These are phyloP conservation scores for Vitellaria paradoxa DNA, from an alignment of 179 eudicot species.

Conservation along the genomic window DNA sequence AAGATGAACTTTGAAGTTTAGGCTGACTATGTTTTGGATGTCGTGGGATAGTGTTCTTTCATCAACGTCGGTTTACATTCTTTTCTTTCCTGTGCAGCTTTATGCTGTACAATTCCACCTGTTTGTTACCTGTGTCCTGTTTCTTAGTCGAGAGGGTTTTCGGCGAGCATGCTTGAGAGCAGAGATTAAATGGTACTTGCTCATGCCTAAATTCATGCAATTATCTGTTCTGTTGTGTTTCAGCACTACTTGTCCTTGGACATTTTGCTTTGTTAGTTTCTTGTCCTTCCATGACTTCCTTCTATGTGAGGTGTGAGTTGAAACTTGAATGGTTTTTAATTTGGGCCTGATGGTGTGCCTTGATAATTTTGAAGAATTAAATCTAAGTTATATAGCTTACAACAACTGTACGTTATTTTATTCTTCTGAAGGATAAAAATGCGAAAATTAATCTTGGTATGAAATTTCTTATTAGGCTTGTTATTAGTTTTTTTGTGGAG, in stretches of 20 bases:
- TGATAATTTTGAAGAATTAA: neutral
- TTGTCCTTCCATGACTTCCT: neutral
- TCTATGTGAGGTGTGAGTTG: neutral
- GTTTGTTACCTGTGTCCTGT: slow-evolving; percentile 81
- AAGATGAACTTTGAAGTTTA: neutral
- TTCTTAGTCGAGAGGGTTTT: slow-evolving; percentile 97
- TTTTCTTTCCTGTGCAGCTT: slow-evolving; percentile 47
- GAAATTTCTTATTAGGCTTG: neutral
- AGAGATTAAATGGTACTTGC: slow-evolving; percentile 60
- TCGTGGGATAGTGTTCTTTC: slow-evolving; percentile 2
- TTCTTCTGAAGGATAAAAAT: neutral
- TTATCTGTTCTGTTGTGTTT: neutral
- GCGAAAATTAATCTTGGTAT: neutral
- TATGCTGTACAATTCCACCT: slow-evolving; percentile 97
- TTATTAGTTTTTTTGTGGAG: neutral
- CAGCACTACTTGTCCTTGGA: neutral
- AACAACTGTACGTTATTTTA: neutral
- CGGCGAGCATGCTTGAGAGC: slow-evolving; percentile 97
- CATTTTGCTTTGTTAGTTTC: neutral
- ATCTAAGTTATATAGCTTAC: neutral
- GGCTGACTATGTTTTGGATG: neutral
- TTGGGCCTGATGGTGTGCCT: too few relatives aligned
- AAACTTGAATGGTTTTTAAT: neutral
- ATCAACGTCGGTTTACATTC: neutral
- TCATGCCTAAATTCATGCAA: slow-evolving; percentile 16